Base-by-base conservation (phyloP, 371 early-diverging fungal genomes). In the Fennellomyces sp. region DNA sequence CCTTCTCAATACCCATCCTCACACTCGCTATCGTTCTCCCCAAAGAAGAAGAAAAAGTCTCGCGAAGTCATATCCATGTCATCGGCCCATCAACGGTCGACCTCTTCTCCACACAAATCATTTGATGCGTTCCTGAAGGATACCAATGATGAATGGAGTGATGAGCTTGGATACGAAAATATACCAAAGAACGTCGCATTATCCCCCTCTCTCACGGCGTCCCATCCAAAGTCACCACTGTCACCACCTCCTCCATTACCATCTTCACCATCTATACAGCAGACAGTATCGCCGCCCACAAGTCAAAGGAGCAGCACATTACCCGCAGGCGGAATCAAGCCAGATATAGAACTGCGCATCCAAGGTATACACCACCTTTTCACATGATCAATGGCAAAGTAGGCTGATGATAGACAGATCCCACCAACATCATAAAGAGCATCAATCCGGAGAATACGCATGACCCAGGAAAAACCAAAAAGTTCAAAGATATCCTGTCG, bases 401-500 rank as follows among this genome's bases (percentile, higher is more conserved):
- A 50, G 1, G 29, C 4, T 50, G 29, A 29, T 50, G 19, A 4
- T 12, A 33, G 12, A 2, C 42, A 69, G 69, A 69, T 49, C 69
- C 69, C 2, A 61, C 69, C 8, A 25, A 62, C 42, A 25, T 62
- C 15, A 55, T 69, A 30, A 42, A 56, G 21, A 49, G 23, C 21
- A 58, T 53, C 5, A 35, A 57, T 35, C 58, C 53, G 13, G 52
- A 72, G 50, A 64, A 62, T 10, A 55, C 62, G n/a, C 55, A 52
- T n/a, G 80, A 76, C 42, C 63, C 68, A 21, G 17, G 57, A 5
- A 60, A 67, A 36, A 68, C 64, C 10, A 68, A 74, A 47, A 91
- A 92, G 59, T 93, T 95, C 66, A 83, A 84, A 52, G 81, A 86
- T 27, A 68, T 93, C 17, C 69, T 95, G n/a, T 83, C 88, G 3